A percentile compares a stretch with the other conserved stretches of the same genome.
phyloP scores from a whole-genome alignment of 768 basidiomycete genomes.

The Pulveroboletus frians region DNA sequence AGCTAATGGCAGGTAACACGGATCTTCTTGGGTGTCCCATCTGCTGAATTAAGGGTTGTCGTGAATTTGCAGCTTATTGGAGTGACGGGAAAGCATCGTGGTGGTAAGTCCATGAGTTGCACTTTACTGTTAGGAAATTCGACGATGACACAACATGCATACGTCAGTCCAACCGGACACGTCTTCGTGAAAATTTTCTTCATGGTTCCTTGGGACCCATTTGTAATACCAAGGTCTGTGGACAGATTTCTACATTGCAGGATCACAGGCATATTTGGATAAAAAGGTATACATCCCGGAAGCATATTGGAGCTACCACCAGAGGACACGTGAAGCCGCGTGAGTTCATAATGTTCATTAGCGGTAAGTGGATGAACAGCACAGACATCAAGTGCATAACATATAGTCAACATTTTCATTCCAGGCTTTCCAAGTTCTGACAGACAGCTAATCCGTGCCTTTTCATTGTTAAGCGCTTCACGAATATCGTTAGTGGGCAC shows the following conservation, averaged over 20 bases:
- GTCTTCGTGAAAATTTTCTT: background rate
- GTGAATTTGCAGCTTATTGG: slow-evolving; percentile 4
- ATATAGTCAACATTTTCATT: no score
- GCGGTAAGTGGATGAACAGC: no score
- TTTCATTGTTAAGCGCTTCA: no score
- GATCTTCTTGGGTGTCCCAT: background rate
- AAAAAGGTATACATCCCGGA: slow-evolving; percentile 8
- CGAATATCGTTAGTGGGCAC: no score
- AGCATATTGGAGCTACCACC: no score
- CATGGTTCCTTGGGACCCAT: slow-evolving; percentile 28
- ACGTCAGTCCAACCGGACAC: background rate
- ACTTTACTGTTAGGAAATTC: slow-evolving; percentile 19
- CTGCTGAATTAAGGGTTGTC: no score
- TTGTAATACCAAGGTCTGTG: slow-evolving; percentile 29
- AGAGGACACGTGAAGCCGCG: no score
- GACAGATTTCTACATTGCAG: slow-evolving; percentile 22
- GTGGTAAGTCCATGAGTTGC: slow-evolving; percentile 11
- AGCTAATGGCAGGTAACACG: slow-evolving; percentile 12
- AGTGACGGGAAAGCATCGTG: slow-evolving; percentile 13
- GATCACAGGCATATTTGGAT: slow-evolving; percentile 29
- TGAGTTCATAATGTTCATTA: no score
- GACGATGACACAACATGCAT: no score
- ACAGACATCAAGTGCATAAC: no score
- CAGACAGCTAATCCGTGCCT: no score
- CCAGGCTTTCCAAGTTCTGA: no score